phyloP scores from a whole-genome alignment of 2,329 filamentous ascomycete genomes.

The Geosmithia flava region DNA sequence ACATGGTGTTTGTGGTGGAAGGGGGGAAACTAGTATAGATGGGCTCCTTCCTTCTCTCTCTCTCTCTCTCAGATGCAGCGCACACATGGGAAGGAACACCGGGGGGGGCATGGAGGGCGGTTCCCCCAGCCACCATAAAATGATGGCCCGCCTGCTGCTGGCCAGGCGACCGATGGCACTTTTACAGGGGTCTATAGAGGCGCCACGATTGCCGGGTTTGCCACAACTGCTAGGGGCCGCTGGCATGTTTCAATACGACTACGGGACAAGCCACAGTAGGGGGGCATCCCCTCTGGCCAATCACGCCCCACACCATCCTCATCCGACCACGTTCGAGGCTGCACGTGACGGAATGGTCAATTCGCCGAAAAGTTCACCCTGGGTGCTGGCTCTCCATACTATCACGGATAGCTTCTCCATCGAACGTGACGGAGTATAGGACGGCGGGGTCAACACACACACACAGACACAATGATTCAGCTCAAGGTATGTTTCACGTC shows the following conservation, averaged over 20 bases:
- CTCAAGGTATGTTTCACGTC: constrained; percentile 48
- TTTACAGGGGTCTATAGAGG: background rate
- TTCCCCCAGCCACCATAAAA: background rate
- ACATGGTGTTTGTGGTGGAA: background rate
- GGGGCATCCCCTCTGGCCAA: too few species aligned
- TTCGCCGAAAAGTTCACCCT: background rate
- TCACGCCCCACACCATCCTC: too few species aligned
- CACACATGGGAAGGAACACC: too few species aligned
- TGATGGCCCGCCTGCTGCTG: background rate
- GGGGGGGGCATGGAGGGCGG: too few species aligned
- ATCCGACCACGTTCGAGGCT: too few species aligned
- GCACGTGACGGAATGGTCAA: too few species aligned
- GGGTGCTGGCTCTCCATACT: background rate
- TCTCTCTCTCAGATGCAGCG: background rate
- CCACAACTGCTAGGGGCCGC: background rate
- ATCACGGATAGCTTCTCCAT: background rate
- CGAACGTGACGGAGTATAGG: background rate
- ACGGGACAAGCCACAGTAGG: too few species aligned
- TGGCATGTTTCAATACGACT: too few species aligned
- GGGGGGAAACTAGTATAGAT: background rate
- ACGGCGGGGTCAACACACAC: background rate
- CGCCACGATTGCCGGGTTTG: background rate
- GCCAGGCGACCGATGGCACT: constrained; percentile 1
- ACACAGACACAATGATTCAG: constrained; percentile 66
- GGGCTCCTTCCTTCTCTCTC: background rate